Base-by-base conservation (phyloP, 192 early-diverging fungal species). In the Umbelopsis sp. region DNA sequence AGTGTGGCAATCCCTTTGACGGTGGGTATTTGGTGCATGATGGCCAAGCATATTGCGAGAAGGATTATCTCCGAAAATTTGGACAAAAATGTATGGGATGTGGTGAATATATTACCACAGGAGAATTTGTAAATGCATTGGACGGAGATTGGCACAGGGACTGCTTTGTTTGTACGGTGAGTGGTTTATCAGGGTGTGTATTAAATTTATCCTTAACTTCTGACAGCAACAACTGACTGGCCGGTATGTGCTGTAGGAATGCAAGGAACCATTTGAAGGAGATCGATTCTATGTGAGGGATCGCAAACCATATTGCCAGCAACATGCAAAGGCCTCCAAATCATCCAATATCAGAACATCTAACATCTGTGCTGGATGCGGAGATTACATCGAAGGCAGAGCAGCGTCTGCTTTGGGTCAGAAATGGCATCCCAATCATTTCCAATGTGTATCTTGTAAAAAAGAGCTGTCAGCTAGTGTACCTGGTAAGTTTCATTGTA, bases 81-180 rank as follows among this genome's bases (percentile, higher is more conserved):
- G 80, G 80, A 49, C 59, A 71, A 16, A 84, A 81, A 54, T 88
- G 87, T 50, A 74, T 79, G 53, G 85, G 82, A 17, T 88, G 87
- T 45, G 70, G 66, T 25, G 77, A 84, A 44, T 73, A 74, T 17
- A 85, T 88, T 34, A 80, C 38, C 2, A 41, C 74, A 6, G 85
- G 85, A 2, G 83, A 82, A 45, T 84, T 85, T 71, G 62, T 81
- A 9, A 81, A 65, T 45, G 87, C 87, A 2, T 51, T 88, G 14
- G 84, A 79, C 26, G 83, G 83, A 20, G 81, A 81, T 50, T 88
- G 87, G 87, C 87, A 88, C 51, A 81, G 80, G 25, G 77, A 83
- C 25, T 88, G 87, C 70, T 88, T 88, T 75, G 83, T 79, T 21
- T 88, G 87, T 71, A 69, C 71, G 56, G 87, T 87, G 80, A 75